Base-by-base conservation (phyloP, 108 stramenopile genomes). In the Cyclostephanos tholiformis region DNA sequence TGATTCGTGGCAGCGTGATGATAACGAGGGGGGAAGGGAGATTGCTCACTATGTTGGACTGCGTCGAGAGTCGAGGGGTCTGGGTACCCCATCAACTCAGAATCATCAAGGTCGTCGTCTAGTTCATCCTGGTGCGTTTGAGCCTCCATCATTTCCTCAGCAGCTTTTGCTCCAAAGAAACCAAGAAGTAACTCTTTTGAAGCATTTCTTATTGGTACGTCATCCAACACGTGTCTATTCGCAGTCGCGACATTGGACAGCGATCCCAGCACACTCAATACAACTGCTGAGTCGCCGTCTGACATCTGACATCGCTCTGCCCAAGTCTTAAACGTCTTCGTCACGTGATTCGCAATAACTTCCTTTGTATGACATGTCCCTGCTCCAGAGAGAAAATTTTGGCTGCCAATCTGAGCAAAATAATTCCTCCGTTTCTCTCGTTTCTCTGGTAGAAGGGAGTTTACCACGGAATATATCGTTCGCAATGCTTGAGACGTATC, bases 271-370 rank as follows among this genome's bases (percentile, higher is more conserved):
- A 77, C 55, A 57, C 67, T 85, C 72, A 87, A 70, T 41, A 74
- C 63, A 30, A 87, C 84, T 41, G 77, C 67, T n/a, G 75, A 65
- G 65, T 87, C 87, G 8, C 87, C 87, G 4, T 63, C 65, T 4
- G 84, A 75, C 72, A 87, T 62, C 10, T 75, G 82, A 36, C 85
- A 74, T 39, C 82, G 71, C 16, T 71, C 73, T 30, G 73, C 79
- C 84, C 84, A 84, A 7, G 43, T 11, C 49, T 51, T 48, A 22
- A 87, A 74, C 39, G 84, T 67, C 35, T 76, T 65, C 25, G 71
- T 71, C n/a, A 79, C 81, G 41, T 83, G 74, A 48, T 71, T 67
- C 17, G 84, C 72, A 36, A 82, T 68, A 23, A 64, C 48, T 51
- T 68, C 75, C 13, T 77, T 67, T 17, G 70, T 76, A 7, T 79